Evolutionary conservation across 2,329 filamentous ascomycete genomes (phyloP).

Genomic region (Aspergillus aculeatinus): DNA sequence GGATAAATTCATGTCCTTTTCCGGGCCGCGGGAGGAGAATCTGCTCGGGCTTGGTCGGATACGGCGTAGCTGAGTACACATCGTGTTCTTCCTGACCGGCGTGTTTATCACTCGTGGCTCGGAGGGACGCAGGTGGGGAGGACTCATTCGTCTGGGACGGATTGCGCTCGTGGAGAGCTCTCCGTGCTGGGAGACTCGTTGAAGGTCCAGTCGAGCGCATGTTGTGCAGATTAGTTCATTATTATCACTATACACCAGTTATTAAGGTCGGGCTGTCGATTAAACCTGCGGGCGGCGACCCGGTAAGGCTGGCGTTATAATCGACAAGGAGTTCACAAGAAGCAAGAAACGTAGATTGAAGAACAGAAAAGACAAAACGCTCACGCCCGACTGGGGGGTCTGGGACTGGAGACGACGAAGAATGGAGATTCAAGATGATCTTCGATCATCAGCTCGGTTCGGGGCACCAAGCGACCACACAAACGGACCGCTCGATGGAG

Average conservation of each 20-base stretch:
- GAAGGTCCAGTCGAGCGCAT: conserved; percentile 36
- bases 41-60: conserved; percentile 50
- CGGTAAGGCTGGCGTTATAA: conserved; percentile 3
- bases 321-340: conserved; percentile 9
- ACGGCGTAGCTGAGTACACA: conserved; percentile 45
- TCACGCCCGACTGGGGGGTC: conserved; percentile 8
- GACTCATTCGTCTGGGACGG: conserved; percentile 47
- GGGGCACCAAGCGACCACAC: conserved; percentile 3
- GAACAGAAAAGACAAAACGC: neutral
- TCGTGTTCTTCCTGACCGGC: conserved; percentile 34
- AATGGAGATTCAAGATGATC: conserved; percentile 11
- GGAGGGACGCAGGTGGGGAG: conserved; percentile 38
- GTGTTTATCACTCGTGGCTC: conserved; percentile 34
- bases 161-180: conserved; percentile 48
- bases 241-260: conserved; percentile 26
- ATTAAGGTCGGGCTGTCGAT: conserved; percentile 8
- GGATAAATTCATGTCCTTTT: conserved; percentile 37
- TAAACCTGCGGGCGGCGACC: conserved; percentile 6
- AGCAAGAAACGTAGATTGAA: neutral
- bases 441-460: conserved; percentile 10
- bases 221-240: conserved; percentile 33
- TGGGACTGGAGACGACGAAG: conserved; percentile 10
- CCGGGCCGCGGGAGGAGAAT: conserved; percentile 44
- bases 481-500: conserved; percentile 9
- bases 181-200: conserved; percentile 37